Percentiles rank a stretch among this genome's conserved stretches.
phyloP scores from a whole-genome alignment of 2,329 filamentous ascomycete species.

The Colletotrichum sp. region DNA sequence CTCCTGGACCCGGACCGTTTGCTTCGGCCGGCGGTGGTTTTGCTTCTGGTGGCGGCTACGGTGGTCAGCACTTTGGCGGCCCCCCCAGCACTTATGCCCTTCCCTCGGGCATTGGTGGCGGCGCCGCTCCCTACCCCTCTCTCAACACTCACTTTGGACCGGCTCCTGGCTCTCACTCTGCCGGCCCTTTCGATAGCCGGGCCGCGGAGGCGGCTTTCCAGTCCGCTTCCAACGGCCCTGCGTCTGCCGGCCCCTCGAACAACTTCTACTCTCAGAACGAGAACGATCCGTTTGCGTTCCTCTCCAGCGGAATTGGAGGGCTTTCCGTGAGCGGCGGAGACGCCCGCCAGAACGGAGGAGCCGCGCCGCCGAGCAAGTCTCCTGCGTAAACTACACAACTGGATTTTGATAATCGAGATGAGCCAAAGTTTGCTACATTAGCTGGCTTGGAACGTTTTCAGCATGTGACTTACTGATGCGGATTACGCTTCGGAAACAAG shows the following conservation, averaged over 20 bases:
- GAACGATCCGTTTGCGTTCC: constrained; percentile 80
- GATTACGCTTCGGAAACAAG: constrained; percentile 43
- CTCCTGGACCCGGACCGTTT: constrained; percentile 78
- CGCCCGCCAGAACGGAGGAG: constrained; percentile 65
- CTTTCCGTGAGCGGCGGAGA: constrained; percentile 73
- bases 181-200: constrained; percentile 89
- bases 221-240: constrained; percentile 81
- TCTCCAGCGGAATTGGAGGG: constrained; percentile 74
- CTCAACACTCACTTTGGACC: constrained; percentile 84
- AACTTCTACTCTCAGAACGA: constrained; percentile 71
- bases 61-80: constrained; percentile 79
- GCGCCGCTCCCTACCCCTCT: constrained; percentile 78
- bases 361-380: constrained; percentile 63
- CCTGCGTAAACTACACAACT: constrained; percentile 50
- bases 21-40: constrained; percentile 69
- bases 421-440: constrained; percentile 27
- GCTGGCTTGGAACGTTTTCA: constrained; percentile 29
- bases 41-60: constrained; percentile 61
- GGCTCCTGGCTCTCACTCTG: constrained; percentile 78
- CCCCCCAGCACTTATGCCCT: constrained; percentile 89
- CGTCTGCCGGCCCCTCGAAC: constrained; percentile 76
- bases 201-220: constrained; percentile 95
- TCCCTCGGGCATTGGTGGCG: constrained; percentile 82
- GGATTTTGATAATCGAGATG: constrained; percentile 10
- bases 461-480: constrained; percentile 27